phyloP scores from a whole-genome alignment of 2,329 filamentous ascomycete genomes.

The Mariannaea elegans region DNA sequence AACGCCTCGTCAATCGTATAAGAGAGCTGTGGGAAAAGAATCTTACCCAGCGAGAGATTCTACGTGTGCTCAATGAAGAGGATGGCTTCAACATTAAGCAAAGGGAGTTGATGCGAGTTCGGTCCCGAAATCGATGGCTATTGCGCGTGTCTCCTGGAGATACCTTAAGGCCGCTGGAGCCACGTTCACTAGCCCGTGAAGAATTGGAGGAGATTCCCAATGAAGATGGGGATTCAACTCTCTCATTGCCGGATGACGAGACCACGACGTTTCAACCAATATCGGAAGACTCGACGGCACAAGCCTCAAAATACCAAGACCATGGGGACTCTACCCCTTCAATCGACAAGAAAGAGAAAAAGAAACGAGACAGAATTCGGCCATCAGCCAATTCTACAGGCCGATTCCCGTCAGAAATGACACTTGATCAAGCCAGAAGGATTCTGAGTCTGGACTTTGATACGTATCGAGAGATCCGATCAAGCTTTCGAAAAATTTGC shows the following conservation, averaged over 20 bases:
- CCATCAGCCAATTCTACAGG: constrained; percentile 75
- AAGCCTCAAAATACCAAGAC: not conserved
- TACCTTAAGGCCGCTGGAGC: constrained; percentile 49
- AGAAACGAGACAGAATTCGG: constrained; percentile 74
- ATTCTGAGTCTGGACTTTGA: constrained; percentile 71
- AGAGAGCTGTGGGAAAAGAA: constrained; percentile 83
- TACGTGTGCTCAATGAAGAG: constrained; percentile 73
- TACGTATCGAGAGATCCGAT: constrained; percentile 71
- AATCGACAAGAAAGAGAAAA: constrained; percentile 38
- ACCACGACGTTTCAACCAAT: not conserved
- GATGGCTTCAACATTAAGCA: constrained; percentile 76
- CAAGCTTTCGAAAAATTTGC: constrained; percentile 76
- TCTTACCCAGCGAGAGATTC: constrained; percentile 76
- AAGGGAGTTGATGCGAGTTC: constrained; percentile 74
- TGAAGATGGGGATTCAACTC: constrained; percentile 17
- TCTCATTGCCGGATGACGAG: constrained; percentile 16
- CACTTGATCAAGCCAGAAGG: constrained; percentile 79
- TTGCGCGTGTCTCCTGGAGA: constrained; percentile 69
- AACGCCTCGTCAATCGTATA: constrained; percentile 71
- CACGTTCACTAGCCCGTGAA: constrained; percentile 16
- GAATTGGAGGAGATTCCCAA: not conserved
- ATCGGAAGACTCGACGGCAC: not conserved
- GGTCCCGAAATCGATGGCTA: constrained; percentile 74
- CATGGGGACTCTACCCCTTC: constrained; percentile 3
- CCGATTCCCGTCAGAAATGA: constrained; percentile 84